Evolutionary conservation across 768 basidiomycete species (phyloP), one percentile per base, ranked within the genome.

Genomic region (Tubosaeta sp.): DNA sequence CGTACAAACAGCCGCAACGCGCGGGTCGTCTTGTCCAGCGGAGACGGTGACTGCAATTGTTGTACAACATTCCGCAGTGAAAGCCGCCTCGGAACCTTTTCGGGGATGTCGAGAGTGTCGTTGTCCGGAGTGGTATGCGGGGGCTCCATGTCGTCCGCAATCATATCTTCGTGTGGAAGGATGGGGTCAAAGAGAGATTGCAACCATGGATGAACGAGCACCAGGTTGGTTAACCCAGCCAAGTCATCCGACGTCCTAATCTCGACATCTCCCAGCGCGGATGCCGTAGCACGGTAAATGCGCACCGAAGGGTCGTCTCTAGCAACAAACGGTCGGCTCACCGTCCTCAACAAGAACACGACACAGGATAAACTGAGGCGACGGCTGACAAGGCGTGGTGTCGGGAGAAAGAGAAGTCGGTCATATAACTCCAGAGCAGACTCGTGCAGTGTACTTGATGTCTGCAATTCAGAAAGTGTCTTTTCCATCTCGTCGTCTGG

Each of bases 201-300:
- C 2, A 60, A 27, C 59, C 59, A 59, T 16, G 59, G 59, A 38
- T 57, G 59, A 18, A 59, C 59, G 31, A 59, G 59, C 7, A 59
- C 54, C 21, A 59, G 24, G 12, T 60, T 57, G 25, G 50, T 44
- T 29, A 25, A 6, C 19, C 40, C 49, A 0, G 42, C 1, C 39
- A 57, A 29, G 41, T 54, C 3, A 8, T 61, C 59, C 40, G 46
- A 39, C 1, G 52, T 57, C 46, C 24, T 45, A 3, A 61, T 53
- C 32, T 61, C 46, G 4, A 59, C 41, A 11, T 38, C 34, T 1
- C 56, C 57, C 0, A 57, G 47, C 3, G 35, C 46, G 6, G 47
- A 35, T 18, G 41, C 59, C n/a, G 59, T 59, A 7, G 51, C 51
- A 8, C 39, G 59, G 40, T 60, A 59, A 10, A 53, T 19, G 19